phyloP scores from a whole-genome alignment of 352 stramenopile species.

The Thraustochytrium striatum region DNA sequence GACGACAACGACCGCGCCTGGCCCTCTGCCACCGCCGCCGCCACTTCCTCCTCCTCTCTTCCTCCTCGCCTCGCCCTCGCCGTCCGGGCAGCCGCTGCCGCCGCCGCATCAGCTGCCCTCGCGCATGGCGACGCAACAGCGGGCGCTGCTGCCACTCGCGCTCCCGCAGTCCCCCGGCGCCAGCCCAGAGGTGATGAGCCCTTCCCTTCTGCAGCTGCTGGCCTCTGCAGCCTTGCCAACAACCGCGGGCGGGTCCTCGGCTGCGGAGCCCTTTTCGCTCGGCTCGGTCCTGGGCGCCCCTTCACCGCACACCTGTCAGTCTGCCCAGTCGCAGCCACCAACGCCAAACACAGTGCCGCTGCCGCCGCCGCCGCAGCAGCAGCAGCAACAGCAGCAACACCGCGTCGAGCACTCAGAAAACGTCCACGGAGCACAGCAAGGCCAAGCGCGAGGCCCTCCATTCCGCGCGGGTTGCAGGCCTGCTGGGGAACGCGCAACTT shows the following conservation, averaged over 20 bases:
- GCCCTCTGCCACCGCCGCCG: not conserved
- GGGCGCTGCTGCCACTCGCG: not conserved
- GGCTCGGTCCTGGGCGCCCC: too few relatives aligned
- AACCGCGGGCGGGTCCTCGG: not conserved
- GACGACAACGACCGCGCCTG: constrained; percentile 28
- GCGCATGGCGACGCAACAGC: not conserved
- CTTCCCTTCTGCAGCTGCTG: too few relatives aligned
- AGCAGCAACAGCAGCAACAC: not conserved
- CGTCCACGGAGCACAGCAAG: not conserved
- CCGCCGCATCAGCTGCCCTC: not conserved
- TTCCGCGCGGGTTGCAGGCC: too few relatives aligned
- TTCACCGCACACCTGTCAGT: not conserved
- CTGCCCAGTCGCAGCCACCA: not conserved
- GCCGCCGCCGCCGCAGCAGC: not conserved
- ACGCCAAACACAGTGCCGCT: not conserved
- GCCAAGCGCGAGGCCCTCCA: too few relatives aligned
- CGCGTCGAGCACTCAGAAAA: not conserved
- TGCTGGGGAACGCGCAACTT: too few relatives aligned
- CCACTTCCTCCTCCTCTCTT: not conserved
- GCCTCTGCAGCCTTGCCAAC: not conserved
- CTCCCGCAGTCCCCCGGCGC: not conserved
- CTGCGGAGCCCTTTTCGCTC: not conserved
- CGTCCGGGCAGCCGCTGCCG: not conserved
- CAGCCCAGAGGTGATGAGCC: too few relatives aligned
- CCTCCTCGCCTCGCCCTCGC: not conserved